Base-by-base conservation (phyloP, 352 stramenopile genomes). In the Globisporangium parvum region DNA sequence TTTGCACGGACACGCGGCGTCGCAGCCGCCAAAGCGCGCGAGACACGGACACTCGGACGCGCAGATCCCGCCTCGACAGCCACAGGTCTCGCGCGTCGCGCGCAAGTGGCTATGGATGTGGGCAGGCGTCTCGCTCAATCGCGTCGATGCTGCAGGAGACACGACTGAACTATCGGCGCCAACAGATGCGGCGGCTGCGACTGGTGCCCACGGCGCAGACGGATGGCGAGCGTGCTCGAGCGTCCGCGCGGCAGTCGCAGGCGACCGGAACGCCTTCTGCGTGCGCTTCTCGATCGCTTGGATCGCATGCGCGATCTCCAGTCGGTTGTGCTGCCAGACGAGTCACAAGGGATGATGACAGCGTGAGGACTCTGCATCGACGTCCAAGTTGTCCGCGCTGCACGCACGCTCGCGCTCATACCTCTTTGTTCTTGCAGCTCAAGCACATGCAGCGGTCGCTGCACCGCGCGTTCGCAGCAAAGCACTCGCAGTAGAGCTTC, bases 401-500 rank as follows among this genome's bases (percentile, higher is more conserved):
- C 15, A 24, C 45, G 33, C 23, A 9, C 26, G 39, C 17, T 49
- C 14, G 15, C 12, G 9, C 1, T 35, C 53, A 35, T 51, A 74
- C 70, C 46, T 75, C 60, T 45, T 73, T 75, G 66, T 93, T 93
- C 60, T 83, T 87, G 64, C 84, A 93, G 57, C 68, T 67, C 37
- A 82, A n/a, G 57, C 84, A 93, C 65, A 88, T 75, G 35, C 84
- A 93, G 31, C 69, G 73, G 17, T 87, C 71, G 17, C 66, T 64
- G 55, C 80, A 93, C 42, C 76, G 70, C 37, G 52, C 58, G 42
- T 72, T 72, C 14, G 66, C 66, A 12, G 77, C 69, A 57, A 93
- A 91, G 51, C 84, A 93, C 60, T 91, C 77, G 63, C 83, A 93
- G 54, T 93, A 93, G 41, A 98, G 77, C 72, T 99, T 98, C 18